A percentile compares a stretch with the other conserved stretches of the same genome.
Conservation (phyloP, 768 basidiomycete genomes). For the Russula foetens region DNA sequence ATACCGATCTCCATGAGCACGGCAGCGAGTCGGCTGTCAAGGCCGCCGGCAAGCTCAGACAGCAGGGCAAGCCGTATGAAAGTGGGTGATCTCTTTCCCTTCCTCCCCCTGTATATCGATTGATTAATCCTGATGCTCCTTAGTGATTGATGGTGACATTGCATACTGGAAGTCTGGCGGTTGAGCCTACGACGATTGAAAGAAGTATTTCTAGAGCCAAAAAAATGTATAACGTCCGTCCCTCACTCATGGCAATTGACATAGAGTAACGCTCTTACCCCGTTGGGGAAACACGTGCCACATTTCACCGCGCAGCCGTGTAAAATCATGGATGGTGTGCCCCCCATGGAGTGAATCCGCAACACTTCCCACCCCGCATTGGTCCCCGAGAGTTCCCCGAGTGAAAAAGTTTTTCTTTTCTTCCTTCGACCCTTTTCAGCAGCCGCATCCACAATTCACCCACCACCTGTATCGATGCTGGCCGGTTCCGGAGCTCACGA, state of each 20-base stretch:
- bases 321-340: no score
- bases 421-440: no score
- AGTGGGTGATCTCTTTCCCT: constrained; percentile 40
- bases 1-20: constrained; percentile 82
- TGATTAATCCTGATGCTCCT: not conserved
- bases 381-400: no score
- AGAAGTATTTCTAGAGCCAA: not conserved
- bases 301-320: no score
- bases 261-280: no score
- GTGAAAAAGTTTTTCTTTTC: no score
- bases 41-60: constrained; percentile 88
- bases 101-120: not conserved
- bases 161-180: constrained; percentile 86
- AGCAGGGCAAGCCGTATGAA: constrained; percentile 96
- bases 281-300: no score
- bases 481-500: not conserved
- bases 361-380: no score
- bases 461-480: not conserved
- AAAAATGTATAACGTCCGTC: not conserved
- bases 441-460: no score
- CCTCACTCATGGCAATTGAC: not conserved
- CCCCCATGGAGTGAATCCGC: no score
- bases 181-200: constrained; percentile 20
- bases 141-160: constrained; percentile 85
- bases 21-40: constrained; percentile 90